Evolutionary conservation across 331 rosid species (phyloP).

Genomic region (Malus hybrid): DNA sequence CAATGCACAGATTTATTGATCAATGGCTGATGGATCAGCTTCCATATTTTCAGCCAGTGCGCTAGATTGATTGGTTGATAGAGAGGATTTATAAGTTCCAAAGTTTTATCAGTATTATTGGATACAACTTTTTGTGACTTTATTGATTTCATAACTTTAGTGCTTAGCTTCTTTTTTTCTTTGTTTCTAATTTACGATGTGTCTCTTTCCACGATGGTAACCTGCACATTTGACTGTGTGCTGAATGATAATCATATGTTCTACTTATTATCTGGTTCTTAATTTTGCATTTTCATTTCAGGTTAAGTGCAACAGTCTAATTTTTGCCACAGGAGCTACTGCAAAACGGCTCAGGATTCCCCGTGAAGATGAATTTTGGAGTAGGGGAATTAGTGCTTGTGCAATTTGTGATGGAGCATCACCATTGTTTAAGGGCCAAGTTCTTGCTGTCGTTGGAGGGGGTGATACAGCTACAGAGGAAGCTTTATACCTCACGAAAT

Average conservation of each 20-base stretch:
- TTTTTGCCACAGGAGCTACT: conserved; percentile 89
- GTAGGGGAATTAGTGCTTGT: conserved; percentile 96
- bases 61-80: background rate
- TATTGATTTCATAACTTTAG: background rate
- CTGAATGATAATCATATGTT: background rate
- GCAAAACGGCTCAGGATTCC: conserved; percentile 83
- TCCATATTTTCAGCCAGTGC: background rate
- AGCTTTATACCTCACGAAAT: conserved; percentile 87
- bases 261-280: conserved; percentile 3
- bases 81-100: no score
- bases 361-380: conserved; percentile 96
- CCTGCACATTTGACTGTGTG: background rate
- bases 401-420: conserved; percentile 99
- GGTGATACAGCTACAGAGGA: conserved; percentile 99
- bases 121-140: background rate
- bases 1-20: background rate
- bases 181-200: background rate
- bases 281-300: conserved; percentile 29
- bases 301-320: conserved; percentile 72
- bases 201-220: background rate
- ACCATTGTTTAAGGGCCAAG: conserved; percentile 90
- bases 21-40: background rate
- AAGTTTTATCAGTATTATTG: no score
- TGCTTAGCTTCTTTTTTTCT: background rate
- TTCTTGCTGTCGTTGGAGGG: conserved; percentile 94